A percentile compares a stretch with the other conserved stretches of the same genome.
Evolutionary conservation across 306 rosid genomes (phyloP).

Genomic region (Vigna unguiculata): DNA sequence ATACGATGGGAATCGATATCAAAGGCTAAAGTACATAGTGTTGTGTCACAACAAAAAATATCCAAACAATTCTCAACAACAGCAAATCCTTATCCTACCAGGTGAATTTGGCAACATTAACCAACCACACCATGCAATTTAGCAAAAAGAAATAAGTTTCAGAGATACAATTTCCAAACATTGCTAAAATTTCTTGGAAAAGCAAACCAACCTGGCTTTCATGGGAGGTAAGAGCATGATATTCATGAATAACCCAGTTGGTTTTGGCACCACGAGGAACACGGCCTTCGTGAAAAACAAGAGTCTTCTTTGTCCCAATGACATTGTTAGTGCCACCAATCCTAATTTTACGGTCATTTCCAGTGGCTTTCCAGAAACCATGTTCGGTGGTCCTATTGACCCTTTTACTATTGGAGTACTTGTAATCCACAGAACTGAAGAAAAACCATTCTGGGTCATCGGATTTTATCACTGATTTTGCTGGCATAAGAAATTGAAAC

Average conservation of each 20-base stretch:
- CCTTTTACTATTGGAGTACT: conserved; percentile 44
- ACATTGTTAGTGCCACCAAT: conserved; percentile 25
- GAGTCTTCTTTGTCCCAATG: conserved; percentile 70
- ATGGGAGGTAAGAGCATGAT: conserved; percentile 36
- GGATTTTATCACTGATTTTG: conserved; percentile 36
- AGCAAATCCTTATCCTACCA: not conserved
- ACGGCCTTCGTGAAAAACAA: conserved; percentile 59
- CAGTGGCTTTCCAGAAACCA: conserved; percentile 86
- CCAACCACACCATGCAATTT: not conserved
- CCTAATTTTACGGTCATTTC: conserved; percentile 50
- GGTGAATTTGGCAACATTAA: not conserved
- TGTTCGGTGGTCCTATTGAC: conserved; percentile 49
- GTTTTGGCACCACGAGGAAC: conserved; percentile 42
- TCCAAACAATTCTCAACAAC: not conserved
- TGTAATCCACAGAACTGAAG: conserved; percentile 53
- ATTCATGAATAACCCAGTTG: conserved; percentile 79
- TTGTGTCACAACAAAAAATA: not conserved
- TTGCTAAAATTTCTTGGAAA: not conserved
- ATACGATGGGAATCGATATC: too few species aligned
- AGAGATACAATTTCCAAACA: not conserved
- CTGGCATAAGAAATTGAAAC: conserved; percentile 43
- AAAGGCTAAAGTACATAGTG: conserved; percentile 1
- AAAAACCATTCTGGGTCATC: conserved; percentile 70
- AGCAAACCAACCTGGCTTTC: conserved; percentile 50
- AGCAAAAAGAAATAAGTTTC: not conserved